Evolutionary conservation across 495 filamentous ascomycete species (phyloP).

Genomic region (Aspergillus funiculosus): DNA sequence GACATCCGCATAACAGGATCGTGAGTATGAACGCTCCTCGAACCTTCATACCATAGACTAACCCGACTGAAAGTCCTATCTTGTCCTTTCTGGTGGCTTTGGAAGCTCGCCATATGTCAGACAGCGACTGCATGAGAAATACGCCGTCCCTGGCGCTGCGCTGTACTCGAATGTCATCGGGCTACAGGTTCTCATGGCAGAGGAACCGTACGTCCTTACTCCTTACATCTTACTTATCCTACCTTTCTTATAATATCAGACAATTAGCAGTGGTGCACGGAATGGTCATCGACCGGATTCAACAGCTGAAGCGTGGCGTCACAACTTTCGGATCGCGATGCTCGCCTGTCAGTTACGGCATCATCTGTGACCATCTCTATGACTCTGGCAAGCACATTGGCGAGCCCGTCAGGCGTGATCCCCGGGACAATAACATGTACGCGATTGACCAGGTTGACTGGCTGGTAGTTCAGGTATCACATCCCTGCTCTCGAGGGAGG

Average conservation of each 20-base stretch:
- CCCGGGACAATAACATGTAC: constrained; percentile 41
- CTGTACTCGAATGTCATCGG: constrained; percentile 32
- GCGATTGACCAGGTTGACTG: constrained; percentile 51
- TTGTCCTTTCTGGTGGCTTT: constrained; percentile 60
- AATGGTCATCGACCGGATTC: constrained; percentile 48
- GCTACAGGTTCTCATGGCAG: constrained; percentile 43
- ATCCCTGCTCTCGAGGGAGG: too few relatives aligned
- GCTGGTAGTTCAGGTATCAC: constrained; percentile 46
- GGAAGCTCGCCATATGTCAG: constrained; percentile 60
- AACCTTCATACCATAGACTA: background rate
- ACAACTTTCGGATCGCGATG: constrained; percentile 43
- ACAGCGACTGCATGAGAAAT: constrained; percentile 37
- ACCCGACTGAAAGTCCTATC: constrained; percentile 20
- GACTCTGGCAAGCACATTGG: constrained; percentile 39
- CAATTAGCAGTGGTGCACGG: constrained; percentile 56
- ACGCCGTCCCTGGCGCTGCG: constrained; percentile 19
- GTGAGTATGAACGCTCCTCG: constrained; percentile 19
- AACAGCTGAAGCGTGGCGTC: constrained; percentile 39
- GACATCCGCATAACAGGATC: constrained; percentile 42
- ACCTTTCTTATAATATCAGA: constrained; percentile 11
- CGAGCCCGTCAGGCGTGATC: constrained; percentile 37
- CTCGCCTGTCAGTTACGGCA: constrained; percentile 53
- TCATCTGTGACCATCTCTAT: constrained; percentile 45
- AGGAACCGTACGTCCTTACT: constrained; percentile 40
- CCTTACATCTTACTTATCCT: background rate